Base-by-base conservation (phyloP, 495 filamentous ascomycete genomes). In the Aspergillus biplanus region DNA sequence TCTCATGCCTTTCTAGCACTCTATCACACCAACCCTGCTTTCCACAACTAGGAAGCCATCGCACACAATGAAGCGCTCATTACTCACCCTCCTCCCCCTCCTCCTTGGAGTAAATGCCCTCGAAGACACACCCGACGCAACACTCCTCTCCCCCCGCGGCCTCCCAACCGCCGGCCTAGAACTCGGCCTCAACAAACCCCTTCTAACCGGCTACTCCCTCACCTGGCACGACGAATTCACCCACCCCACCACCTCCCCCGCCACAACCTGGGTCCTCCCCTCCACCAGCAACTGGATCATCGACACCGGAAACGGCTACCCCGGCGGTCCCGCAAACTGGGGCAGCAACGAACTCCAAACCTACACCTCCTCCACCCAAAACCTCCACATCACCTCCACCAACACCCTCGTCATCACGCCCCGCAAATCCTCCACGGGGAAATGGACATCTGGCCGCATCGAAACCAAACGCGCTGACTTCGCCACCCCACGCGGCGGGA, bases 151-250 rank as follows among this genome's bases (percentile, higher is more conserved):
- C 52, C 27, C 49, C 9, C 58, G 49, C 35, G 58, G 33, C 16
- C 34, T 60, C 8, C 27, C 58, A 5, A 18, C 58, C 4, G 55
- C 16, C n/a, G 60, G 53, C 52, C 60, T 62, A n/a, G 35, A 62
- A 9, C 44, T 56, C 32, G 60, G 60, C 33, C 60, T 50, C 52
- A 56, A 62, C 32, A 33, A 49, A 15, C 9, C 52, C 32, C 60
- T 62, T 31, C 52, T 62, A 21, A 18, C 52, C 7, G 53, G 53
- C 42, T 62, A 62, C 60, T 31, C 15, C 12, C 60, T 62, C 33
- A 62, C 60, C 52, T 62, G 60, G 60, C 52, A 62, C 21, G 60
- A 62, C 5, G 60, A 62, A 35, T 62, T 62, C 60, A 57, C 37
- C 39, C 42, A 62, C 49, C 48, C 58, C 1, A 32, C 49, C n/a